Evolutionary conservation across 176 grass and related monocot genomes (phyloP).

Genomic region (Hsuehochloa calcarea): DNA sequence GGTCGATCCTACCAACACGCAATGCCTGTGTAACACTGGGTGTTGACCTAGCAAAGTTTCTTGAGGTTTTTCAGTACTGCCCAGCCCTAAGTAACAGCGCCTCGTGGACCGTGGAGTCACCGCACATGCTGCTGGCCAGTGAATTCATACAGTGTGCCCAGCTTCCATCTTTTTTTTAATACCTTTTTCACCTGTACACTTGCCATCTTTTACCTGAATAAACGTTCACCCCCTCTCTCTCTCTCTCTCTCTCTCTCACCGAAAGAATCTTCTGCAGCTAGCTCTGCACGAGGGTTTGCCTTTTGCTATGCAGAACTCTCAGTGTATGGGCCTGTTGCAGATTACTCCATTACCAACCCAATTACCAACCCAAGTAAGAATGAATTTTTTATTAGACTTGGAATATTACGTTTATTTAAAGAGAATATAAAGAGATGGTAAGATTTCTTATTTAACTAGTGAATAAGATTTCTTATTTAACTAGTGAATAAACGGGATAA

Average conservation of each 20-base stretch:
- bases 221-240: neutral
- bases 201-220: constrained; percentile 1
- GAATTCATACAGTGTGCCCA: constrained; percentile 41
- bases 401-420: neutral
- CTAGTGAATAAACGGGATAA: too few species aligned
- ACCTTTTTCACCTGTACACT: constrained; percentile 4
- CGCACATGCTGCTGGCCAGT: constrained; percentile 60
- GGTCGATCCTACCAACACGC: neutral
- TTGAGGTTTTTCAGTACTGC: neutral
- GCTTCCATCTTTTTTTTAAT: neutral
- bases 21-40: constrained; percentile 2
- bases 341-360: neutral
- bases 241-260: neutral
- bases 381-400: neutral
- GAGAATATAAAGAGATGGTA: too few species aligned
- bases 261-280: constrained; percentile 20
- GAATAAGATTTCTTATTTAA: too few species aligned
- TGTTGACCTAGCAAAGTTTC: constrained; percentile 26
- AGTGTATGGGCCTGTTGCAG: neutral
- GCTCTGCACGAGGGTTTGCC: neutral
- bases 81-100: constrained; percentile 12
- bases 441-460: too few species aligned
- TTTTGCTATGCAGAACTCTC: neutral
- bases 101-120: constrained; percentile 72
- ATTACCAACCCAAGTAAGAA: neutral